phyloP scores from a whole-genome alignment of 2,329 filamentous ascomycete species.

The Biscogniauxia mediterranea region DNA sequence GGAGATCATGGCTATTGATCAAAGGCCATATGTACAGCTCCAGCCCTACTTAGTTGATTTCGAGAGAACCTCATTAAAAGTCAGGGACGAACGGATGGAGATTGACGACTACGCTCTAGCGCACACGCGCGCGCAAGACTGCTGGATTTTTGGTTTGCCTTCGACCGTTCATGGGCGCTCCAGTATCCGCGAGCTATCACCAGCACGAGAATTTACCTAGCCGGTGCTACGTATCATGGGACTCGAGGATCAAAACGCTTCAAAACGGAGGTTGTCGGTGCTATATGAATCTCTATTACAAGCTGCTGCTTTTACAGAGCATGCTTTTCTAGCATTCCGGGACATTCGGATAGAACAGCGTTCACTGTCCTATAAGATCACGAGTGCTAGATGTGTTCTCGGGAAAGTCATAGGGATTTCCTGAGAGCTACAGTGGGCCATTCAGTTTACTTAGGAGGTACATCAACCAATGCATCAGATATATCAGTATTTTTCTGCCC shows the following conservation, averaged over 20 bases:
- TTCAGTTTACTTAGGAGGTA: too few species aligned
- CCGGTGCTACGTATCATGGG: too few species aligned
- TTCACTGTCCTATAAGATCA: neutral
- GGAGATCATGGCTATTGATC: conserved; percentile 7
- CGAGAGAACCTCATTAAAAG: conserved; percentile 1
- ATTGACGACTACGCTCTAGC: conserved; percentile 7
- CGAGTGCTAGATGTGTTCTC: too few species aligned
- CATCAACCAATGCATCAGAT: too few species aligned
- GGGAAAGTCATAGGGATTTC: too few species aligned
- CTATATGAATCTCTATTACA: neutral
- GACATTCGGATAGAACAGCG: neutral
- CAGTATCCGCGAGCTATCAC: neutral
- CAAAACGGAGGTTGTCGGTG: neutral
- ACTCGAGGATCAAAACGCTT: too few species aligned
- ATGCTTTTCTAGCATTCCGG: neutral
- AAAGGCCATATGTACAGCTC: conserved; percentile 21
- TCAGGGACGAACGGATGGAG: conserved; percentile 7
- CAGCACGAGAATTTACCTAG: neutral
- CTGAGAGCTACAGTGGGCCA: too few species aligned
- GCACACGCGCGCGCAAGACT: neutral
- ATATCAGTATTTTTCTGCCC: neutral
- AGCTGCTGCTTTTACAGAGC: neutral
- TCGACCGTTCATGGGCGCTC: conserved; percentile 1
- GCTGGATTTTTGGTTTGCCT: conserved; percentile 4
- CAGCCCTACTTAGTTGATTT: conserved; percentile 8